Percentiles rank a stretch among this genome's conserved stretches.
Conservation (phyloP, 805 yeast species). For the Peterozyma toletana region DNA sequence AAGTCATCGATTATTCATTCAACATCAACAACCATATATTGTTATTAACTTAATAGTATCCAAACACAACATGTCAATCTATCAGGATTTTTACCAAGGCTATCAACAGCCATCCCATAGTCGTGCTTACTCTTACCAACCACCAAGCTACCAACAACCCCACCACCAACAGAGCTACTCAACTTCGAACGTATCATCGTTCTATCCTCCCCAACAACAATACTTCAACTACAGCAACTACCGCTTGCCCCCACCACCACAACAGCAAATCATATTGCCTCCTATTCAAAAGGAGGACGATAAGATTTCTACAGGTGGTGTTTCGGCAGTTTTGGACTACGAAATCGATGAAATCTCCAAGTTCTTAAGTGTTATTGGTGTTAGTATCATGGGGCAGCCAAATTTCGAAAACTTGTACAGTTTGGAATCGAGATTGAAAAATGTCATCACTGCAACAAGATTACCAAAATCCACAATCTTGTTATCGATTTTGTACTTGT, state of each 20-base stretch:
- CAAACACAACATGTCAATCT: slow-evolving; percentile 3
- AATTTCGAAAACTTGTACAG: slow-evolving; percentile 32
- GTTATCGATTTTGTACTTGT: slow-evolving; percentile 71
- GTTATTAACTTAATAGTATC: slow-evolving; percentile 11
- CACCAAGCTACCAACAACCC: slow-evolving; percentile 11
- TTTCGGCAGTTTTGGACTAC: slow-evolving; percentile 70
- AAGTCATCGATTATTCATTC: slow-evolving; percentile 25
- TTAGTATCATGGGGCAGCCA: slow-evolving; percentile 53
- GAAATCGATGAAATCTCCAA: slow-evolving; percentile 73
- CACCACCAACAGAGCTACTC: slow-evolving; percentile 6
- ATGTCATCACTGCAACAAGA: slow-evolving; percentile 81
- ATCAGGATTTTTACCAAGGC: slow-evolving; percentile 1
- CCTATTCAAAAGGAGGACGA: slow-evolving; percentile 10
- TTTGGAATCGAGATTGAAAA: slow-evolving; percentile 52
- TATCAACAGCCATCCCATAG: not conserved
- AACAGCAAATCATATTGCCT: slow-evolving; percentile 1
- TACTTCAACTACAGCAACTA: slow-evolving; percentile 5
- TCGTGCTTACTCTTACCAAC: slow-evolving; percentile 5
- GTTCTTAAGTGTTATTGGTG: slow-evolving; percentile 69
- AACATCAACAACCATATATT: not conserved
- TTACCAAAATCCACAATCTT: slow-evolving; percentile 78
- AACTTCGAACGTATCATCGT: too few species aligned
- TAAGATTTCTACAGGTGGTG: slow-evolving; percentile 55
- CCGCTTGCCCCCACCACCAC: slow-evolving; percentile 1
- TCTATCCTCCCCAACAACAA: too few species aligned